Evolutionary conservation across 768 basidiomycete genomes (phyloP).

Genomic region (Tylopilus vinaceipallidus): DNA sequence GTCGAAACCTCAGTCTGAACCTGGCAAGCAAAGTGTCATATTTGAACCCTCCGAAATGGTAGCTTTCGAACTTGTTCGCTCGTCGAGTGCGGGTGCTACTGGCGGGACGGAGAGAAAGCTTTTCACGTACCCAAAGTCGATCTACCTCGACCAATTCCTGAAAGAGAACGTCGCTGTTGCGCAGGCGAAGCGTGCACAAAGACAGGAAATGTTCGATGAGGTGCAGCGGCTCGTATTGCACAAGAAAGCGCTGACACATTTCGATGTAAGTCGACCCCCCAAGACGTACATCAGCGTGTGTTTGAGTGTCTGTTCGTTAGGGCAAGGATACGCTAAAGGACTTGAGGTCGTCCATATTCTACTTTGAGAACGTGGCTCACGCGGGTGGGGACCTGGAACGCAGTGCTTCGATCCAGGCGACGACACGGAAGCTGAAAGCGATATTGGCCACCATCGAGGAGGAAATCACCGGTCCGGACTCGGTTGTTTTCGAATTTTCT

Average conservation of each 20-base stretch:
- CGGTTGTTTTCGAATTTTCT: neutral
- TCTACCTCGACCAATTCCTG: constrained; percentile 76
- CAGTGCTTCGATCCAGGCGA: constrained; percentile 39
- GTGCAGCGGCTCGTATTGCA: constrained; percentile 45
- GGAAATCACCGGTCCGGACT: constrained; percentile 48
- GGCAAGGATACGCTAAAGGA: constrained; percentile 61
- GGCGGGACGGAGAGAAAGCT: constrained; percentile 27
- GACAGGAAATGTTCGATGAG: constrained; percentile 43
- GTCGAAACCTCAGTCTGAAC: constrained; percentile 25
- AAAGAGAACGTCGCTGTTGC: constrained; percentile 50
- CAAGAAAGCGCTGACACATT: constrained; percentile 47
- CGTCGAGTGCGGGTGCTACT: constrained; percentile 15
- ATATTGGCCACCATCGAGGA: constrained; percentile 52
- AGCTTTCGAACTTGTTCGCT: constrained; percentile 49
- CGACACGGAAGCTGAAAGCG: constrained; percentile 49
- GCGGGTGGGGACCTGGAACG: constrained; percentile 48
- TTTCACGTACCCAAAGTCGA: constrained; percentile 60
- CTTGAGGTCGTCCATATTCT: constrained; percentile 60
- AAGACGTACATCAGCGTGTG: neutral
- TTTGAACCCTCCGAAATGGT: constrained; percentile 62
- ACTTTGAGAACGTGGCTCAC: constrained; percentile 67
- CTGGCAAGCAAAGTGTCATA: constrained; percentile 54
- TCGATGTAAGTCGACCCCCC: constrained; percentile 52
- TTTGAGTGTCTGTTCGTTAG: constrained; percentile 35
- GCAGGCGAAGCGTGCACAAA: constrained; percentile 33